These are phyloP conservation scores for Calcarisporium arbuscula DNA, from an alignment of 2,329 filamentous ascomycete genomes.

Conservation along the genomic window DNA sequence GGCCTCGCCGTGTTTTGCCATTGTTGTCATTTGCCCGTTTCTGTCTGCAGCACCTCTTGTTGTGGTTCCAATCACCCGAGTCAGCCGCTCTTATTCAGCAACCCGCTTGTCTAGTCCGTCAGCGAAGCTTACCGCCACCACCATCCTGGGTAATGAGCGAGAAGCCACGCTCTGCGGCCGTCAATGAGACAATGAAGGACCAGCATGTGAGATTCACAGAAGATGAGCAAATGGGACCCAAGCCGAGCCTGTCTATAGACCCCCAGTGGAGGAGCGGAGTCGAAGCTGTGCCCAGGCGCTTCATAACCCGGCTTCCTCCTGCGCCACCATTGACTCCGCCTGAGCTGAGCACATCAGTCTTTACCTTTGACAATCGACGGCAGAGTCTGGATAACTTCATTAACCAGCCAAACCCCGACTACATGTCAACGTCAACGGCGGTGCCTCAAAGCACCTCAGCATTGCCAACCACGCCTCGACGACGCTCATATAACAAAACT, in stretches of 20 bases:
- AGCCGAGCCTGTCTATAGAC: slow-evolving; percentile 16
- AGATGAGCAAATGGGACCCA: slow-evolving; percentile 9
- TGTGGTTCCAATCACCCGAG: slow-evolving; percentile 21
- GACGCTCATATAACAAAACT: slow-evolving; percentile 37
- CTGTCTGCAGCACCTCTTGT: slow-evolving; percentile 18
- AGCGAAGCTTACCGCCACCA: slow-evolving; percentile 11
- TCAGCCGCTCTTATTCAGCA: slow-evolving; percentile 14
- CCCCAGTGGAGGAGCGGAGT: slow-evolving; percentile 17
- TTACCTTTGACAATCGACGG: slow-evolving; percentile 33
- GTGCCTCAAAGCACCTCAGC: slow-evolving; percentile 19
- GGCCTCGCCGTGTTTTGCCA: slow-evolving; percentile 26
- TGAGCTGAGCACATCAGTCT: slow-evolving; percentile 33
- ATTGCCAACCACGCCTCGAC: slow-evolving; percentile 25
- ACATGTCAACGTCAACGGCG: slow-evolving; percentile 29
- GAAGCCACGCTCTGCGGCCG: slow-evolving; percentile 12
- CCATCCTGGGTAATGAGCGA: slow-evolving; percentile 20
- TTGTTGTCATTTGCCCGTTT: slow-evolving; percentile 28
- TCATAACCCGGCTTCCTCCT: slow-evolving; percentile 34
- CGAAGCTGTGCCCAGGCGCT: slow-evolving; percentile 20
- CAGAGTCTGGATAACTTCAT: slow-evolving; percentile 31
- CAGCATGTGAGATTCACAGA: slow-evolving; percentile 7
- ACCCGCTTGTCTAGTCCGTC: slow-evolving; percentile 13
- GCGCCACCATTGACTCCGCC: slow-evolving; percentile 45
- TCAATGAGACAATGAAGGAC: slow-evolving; percentile 4
- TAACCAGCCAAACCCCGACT: slow-evolving; percentile 45